phyloP scores from a whole-genome alignment of 192 early-diverging fungal genomes.

The Linnemannia elongata region DNA sequence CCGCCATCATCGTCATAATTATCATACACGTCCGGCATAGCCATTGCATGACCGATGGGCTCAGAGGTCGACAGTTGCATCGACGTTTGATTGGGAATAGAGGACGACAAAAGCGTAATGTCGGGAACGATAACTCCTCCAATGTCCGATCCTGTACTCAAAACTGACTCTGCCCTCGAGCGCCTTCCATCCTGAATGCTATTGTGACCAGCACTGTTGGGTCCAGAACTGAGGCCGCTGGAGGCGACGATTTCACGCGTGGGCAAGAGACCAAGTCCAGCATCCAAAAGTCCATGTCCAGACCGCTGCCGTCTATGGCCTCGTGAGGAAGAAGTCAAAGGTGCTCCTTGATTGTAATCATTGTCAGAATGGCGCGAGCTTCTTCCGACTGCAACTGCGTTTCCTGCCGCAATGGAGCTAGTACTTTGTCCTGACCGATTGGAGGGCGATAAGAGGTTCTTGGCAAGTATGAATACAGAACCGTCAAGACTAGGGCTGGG shows the following conservation, averaged over 20 bases:
- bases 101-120: conserved; percentile 45
- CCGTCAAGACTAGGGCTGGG: conserved; percentile 40
- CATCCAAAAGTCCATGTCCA: conserved; percentile 43
- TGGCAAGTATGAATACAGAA: conserved; percentile 29
- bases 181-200: conserved; percentile 35
- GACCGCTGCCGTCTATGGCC: conserved; percentile 38
- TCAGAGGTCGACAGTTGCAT: conserved; percentile 36
- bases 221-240: conserved; percentile 32
- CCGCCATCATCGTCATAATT: background rate
- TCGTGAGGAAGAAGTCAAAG: background rate
- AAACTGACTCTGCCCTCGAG: conserved; percentile 42
- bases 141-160: conserved; percentile 52
- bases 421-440: conserved; percentile 1
- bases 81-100: conserved; percentile 24
- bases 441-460: conserved; percentile 39
- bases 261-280: conserved; percentile 1
- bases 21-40: conserved; percentile 1
- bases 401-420: background rate
- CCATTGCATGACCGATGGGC: background rate
- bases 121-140: conserved; percentile 49
- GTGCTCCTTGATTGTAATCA: background rate
- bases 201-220: conserved; percentile 43
- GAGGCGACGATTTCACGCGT: conserved; percentile 17
- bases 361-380: background rate
- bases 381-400: conserved; percentile 3